Evolutionary conservation across 805 yeast species (phyloP), one percentile per base, ranked within the genome.

Genomic region (Zygosaccharomyces bisporus): DNA sequence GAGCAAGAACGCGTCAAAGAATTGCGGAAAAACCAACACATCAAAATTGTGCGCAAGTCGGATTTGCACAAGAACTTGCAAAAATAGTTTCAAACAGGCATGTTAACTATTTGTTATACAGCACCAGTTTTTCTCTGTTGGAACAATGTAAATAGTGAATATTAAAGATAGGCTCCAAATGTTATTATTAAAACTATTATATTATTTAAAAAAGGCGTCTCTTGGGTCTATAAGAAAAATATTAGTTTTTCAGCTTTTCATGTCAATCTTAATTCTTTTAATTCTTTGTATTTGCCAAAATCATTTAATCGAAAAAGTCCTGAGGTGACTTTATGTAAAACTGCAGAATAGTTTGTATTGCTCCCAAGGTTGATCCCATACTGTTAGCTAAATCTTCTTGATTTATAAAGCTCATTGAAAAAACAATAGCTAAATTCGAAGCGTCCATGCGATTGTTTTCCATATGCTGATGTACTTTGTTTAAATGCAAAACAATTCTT

Each of bases 341-440:
- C 46, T 74, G 75, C 41, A 79, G 61, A 40, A 79, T 69, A 18
- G 69, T 67, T 63, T 79, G 83, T 58, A 79, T 67, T 3, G 77
- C 73, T 17, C 80, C 78, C 52, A 78, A 60, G 20, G 73, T 75
- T 8, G 76, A 63, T 12, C 79, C 76, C 68, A 75, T 75, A 36
- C 72, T 68, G 13, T 56, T 56, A 12, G 71, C 71, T 25, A 70
- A 52, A 47, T 66, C 68, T 30, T 69, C 74, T 53, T 69, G 72
- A 51, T 69, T 65, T 52, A 79, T 62, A 53, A 78, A 75, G 63
- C 81, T 76, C 80, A 79, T 79, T 4, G 83, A 74, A 56, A 91
- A 83, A 5, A 91, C 96, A 44, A 95, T 91, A 4, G 96, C 95
- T 57, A 91, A 68, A 60, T 91, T 91, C 1, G 88, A 81, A 2